Evolutionary conservation across 2,329 filamentous ascomycete species (phyloP), one percentile per base, ranked within the genome.

Genomic region (Aspergillus sp.): DNA sequence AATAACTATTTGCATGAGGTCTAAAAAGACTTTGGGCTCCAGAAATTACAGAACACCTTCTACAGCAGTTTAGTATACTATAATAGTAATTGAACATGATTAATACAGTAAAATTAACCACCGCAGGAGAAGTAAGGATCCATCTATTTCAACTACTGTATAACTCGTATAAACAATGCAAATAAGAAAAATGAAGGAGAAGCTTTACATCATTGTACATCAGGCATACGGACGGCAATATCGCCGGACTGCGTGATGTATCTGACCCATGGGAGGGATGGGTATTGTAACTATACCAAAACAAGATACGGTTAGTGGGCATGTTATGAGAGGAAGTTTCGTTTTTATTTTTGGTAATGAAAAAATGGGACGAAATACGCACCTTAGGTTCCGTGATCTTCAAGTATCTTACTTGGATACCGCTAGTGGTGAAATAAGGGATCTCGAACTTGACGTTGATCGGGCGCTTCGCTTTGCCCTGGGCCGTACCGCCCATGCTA

Each of bases 331-430:
- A 18, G 6, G 32, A 17, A 15, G 9, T 32, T 9, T 30, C 26
- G 9, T 30, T 11, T 30, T 30, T 30, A 3, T 3, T 30, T 2
- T 30, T 30, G 9, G 26, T 11, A 30, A 30, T 11, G 22, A 18
- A 18, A 26, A 18, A 18, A n/a, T 30, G 11, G 20, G 43, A 15
- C 11, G 34, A 51, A 4, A 62, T n/a, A 76, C 85, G 69, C 80
- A 96, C 93, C 91, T 99, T 99, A 47, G 95, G 95, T 78, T 99
- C 95, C 63, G 96, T 98, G 71, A 99, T 99, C 84, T 99, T 99
- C 75, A 99, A 78, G 76, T 99, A 99, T 70, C 95, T 86, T 69
- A 99, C 95, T 77, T 99, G 96, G 66, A 99, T 99, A 63, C 95
- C 95, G 78, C 90, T 96, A 3, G 96, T 99, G n/a, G 95, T 99